Evolutionary conservation across 202 grass and related monocot species (phyloP).

Genomic region (Carex sylvatica): DNA sequence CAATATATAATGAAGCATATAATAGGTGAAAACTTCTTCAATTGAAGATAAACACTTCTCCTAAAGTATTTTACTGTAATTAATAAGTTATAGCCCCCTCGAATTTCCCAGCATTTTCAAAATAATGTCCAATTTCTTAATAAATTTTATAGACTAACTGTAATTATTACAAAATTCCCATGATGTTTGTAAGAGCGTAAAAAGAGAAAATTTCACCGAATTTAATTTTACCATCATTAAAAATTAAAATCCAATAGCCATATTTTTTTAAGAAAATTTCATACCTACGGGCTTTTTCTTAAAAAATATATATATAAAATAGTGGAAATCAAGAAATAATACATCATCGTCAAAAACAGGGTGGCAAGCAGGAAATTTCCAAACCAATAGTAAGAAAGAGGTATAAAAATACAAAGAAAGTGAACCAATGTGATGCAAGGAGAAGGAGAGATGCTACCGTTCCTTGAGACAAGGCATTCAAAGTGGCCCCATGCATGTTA

Average conservation of each 20-base stretch:
- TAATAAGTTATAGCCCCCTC: background rate
- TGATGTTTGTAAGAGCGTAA: no score
- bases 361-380: background rate
- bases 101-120: background rate
- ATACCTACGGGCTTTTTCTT: no score
- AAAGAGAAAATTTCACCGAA: no score
- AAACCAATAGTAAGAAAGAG: background rate
- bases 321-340: background rate
- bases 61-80: background rate
- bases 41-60: background rate
- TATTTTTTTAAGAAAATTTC: no score
- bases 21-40: background rate
- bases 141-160: background rate
- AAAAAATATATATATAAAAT: no score
- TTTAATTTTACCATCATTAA: no score
- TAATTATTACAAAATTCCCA: no score
- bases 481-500: background rate
- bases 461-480: constrained; percentile 30
- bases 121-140: background rate
- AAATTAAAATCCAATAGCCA: no score
- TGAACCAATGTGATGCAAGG: background rate
- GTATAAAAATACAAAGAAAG: background rate
- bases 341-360: background rate
- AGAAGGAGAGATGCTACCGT: constrained; percentile 10
- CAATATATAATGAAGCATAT: background rate